Conservation (phyloP, 345 rosid species). For the Citrus maxima region DNA sequence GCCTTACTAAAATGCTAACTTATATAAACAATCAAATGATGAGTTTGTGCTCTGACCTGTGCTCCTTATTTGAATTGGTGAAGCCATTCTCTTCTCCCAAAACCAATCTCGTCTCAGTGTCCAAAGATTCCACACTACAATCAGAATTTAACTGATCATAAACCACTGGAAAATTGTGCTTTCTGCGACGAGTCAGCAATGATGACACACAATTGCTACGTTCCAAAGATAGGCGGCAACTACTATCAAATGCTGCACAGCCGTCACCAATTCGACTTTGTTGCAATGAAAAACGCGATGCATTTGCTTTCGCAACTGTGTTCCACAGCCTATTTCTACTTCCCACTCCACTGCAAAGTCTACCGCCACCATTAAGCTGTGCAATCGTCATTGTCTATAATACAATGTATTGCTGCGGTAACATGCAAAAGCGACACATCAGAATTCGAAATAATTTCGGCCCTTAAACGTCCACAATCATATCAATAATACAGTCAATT, state of each 20-base stretch:
- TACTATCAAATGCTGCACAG: constrained; percentile 6
- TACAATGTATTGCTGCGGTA: neutral
- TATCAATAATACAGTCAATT: neutral
- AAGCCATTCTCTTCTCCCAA: constrained; percentile 28
- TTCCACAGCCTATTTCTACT: constrained; percentile 24
- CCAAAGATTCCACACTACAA: constrained; percentile 37
- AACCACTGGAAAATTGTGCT: constrained; percentile 20
- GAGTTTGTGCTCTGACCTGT: constrained; percentile 41
- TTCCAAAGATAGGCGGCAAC: constrained; percentile 18
- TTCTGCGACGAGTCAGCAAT: constrained; percentile 30
- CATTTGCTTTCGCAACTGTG: constrained; percentile 9
- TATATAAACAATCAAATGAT: constrained; percentile 11
- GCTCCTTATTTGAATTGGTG: constrained; percentile 22
- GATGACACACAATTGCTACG: constrained; percentile 26
- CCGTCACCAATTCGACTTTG: constrained; percentile 15
- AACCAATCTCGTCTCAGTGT: constrained; percentile 16
- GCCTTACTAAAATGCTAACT: neutral
- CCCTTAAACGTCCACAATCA: neutral
- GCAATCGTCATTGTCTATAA: constrained; percentile 33
- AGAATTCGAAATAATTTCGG: constrained; percentile 1
- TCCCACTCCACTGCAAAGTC: constrained; percentile 32
- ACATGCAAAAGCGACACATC: constrained; percentile 1
- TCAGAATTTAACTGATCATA: constrained; percentile 43
- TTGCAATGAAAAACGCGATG: constrained; percentile 17
- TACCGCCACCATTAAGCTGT: constrained; percentile 32